Evolutionary conservation across 1,284 basidiomycete species (phyloP), one percentile per base, ranked within the genome.

Genomic region (Trichosporon asahii): DNA sequence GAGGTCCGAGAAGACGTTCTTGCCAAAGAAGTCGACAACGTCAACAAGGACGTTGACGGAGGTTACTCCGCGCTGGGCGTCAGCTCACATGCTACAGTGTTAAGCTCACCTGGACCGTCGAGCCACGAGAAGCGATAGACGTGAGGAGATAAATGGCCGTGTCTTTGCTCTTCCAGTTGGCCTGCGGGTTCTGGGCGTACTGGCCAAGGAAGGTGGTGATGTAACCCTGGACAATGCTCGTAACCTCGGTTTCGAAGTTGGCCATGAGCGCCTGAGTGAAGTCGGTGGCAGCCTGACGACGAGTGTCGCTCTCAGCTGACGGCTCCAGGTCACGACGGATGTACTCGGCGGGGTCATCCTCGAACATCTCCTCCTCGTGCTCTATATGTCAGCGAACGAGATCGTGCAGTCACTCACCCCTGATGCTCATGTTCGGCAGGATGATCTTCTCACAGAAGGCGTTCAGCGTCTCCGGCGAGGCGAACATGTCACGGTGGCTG

Each of bases 341-440:
- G 81, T 93, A 99, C 80, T 98, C 96, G 64, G 96, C 88, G 0
- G 96, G 96, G 76, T 98, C 95, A 73, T 99, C 96, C 83, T 98
- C 94, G 78, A 99, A 98, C 83, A 95, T 91, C 79, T 99, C 96
- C 71, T 95, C 88, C 73, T 98, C 95, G 74, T 94, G 91, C 67
- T 92, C 90, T 80, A 66, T n/a, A 1, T 2, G 67, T 76, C 49
- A 74, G 75, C 35, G 4, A 31, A 29, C 57, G 2, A 11, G 11
- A 23, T 5, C 31, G 7, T 15, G 29, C 23, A 31, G 25, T 12
- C 23, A 78, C 84, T 74, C 66, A 88, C 87, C 85, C 73, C 95
- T 87, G 40, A 98, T 86, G 18, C 88, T 86, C 74, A 98, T 93
- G 78, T 98, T 98, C 31, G 96, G 95, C 33, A 99, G 86, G 31